Conservation (phyloP, 2,329 filamentous ascomycete genomes). For the Alternaria sp. region DNA sequence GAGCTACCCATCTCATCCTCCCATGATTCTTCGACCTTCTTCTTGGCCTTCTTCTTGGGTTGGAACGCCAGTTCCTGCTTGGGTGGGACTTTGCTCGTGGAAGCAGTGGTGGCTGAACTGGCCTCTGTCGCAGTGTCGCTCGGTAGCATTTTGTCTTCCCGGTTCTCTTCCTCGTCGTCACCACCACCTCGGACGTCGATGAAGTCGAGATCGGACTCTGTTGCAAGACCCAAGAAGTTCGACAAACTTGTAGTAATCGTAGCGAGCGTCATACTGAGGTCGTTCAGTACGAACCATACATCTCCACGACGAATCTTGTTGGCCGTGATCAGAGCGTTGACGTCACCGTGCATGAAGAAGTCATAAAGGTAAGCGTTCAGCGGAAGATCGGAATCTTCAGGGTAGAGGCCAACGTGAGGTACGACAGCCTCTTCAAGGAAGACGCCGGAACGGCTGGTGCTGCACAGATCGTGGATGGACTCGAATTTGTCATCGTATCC, state of each 20-base stretch:
- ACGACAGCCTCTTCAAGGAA: constrained; percentile 78
- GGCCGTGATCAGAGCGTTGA: constrained; percentile 64
- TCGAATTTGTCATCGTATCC: constrained; percentile 69
- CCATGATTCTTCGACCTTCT: constrained; percentile 50
- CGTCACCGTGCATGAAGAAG: constrained; percentile 76
- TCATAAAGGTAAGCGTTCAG: constrained; percentile 75
- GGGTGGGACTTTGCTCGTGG: constrained; percentile 29
- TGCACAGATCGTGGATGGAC: constrained; percentile 71
- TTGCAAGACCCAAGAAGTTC: constrained; percentile 61
- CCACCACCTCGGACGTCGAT: constrained; percentile 60
- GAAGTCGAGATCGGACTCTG: constrained; percentile 56
- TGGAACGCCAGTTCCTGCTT: constrained; percentile 38
- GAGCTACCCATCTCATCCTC: constrained; percentile 45
- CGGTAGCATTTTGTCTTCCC: constrained; percentile 48
- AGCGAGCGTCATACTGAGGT: constrained; percentile 69
- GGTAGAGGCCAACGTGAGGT: constrained; percentile 69
- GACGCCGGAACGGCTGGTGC: constrained; percentile 68
- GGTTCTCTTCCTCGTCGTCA: constrained; percentile 57
- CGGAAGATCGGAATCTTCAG: constrained; percentile 60
- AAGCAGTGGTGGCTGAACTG: constrained; percentile 26
- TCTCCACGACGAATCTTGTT: constrained; percentile 72
- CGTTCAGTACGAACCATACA: constrained; percentile 75
- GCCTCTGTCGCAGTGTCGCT: constrained; percentile 29
- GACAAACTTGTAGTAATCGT: constrained; percentile 73
- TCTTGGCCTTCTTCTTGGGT: constrained; percentile 47